Percentiles rank a stretch among this genome's conserved stretches.
Conservation (phyloP, 163 green algal genomes). For the Coccomyxa subellipsoidea region DNA sequence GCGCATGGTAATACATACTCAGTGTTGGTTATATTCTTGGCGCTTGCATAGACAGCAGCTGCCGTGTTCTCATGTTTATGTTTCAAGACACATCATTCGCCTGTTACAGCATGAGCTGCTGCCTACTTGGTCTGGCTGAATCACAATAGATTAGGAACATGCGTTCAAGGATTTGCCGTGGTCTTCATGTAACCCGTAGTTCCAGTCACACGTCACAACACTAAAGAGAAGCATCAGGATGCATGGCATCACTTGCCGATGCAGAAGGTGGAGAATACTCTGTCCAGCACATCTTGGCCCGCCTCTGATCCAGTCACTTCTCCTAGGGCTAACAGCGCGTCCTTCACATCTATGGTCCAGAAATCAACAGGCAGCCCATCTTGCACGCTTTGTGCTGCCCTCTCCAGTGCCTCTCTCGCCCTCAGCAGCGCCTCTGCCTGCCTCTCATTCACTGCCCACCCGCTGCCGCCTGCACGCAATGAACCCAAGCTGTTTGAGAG, state of each 20-base stretch:
- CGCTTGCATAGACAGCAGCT: not conserved
- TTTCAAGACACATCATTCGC: not conserved
- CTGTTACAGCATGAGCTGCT: not conserved
- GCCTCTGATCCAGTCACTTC: not conserved
- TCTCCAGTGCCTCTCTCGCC: conserved; percentile 56
- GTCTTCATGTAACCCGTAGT: too few relatives aligned
- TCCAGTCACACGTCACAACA: too few relatives aligned
- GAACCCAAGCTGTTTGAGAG: not conserved
- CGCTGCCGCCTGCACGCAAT: conserved; percentile 49
- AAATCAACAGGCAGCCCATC: conserved; percentile 86
- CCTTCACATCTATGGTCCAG: conserved; percentile 64
- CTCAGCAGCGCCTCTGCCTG: conserved; percentile 83
- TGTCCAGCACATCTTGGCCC: conserved; percentile 1
- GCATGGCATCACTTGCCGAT: conserved; percentile 14
- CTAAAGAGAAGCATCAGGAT: too few relatives aligned
- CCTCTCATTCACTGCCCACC: conserved; percentile 88
- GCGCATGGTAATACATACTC: too few relatives aligned
- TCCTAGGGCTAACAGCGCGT: not conserved
- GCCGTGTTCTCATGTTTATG: not conserved
- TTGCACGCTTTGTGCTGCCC: conserved; percentile 52
- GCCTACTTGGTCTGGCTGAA: not conserved
- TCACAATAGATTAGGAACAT: too few relatives aligned
- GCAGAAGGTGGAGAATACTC: conserved; percentile 13
- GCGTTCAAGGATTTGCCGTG: too few relatives aligned
- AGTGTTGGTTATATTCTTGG: not conserved